These are phyloP conservation scores for Leccinum subrobustum DNA, from an alignment of 1,284 basidiomycete genomes.

Conservation along the genomic window DNA sequence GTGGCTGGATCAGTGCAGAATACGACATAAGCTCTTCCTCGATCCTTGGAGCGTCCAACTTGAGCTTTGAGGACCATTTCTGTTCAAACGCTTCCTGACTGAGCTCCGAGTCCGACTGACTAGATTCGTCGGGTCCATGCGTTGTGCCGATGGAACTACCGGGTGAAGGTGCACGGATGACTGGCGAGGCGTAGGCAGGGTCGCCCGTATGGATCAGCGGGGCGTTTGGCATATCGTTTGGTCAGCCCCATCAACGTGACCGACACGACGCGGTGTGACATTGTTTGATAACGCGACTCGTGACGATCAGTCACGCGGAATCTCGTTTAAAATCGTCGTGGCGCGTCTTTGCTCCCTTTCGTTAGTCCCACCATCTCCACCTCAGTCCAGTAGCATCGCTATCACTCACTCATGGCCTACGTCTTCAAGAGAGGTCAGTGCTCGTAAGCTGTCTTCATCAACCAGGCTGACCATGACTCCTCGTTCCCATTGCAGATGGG, in stretches of 20 bases:
- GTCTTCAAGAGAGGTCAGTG: conserved; percentile 75
- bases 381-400: conserved; percentile 5
- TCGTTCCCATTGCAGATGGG: conserved; percentile 51
- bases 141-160: conserved; percentile 69
- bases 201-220: conserved; percentile 34
- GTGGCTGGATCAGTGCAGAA: conserved; percentile 25
- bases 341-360: conserved; percentile 32
- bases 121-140: conserved; percentile 61
- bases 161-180: conserved; percentile 66
- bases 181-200: conserved; percentile 61
- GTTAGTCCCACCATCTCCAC: conserved; percentile 34
- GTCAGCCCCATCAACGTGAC: conserved; percentile 4
- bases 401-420: conserved; percentile 49
- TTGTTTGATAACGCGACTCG: conserved; percentile 29
- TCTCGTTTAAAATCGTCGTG: conserved; percentile 30
- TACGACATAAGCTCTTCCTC: conserved; percentile 31
- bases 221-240: conserved; percentile 27
- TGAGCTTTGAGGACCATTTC: conserved; percentile 48
- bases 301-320: conserved; percentile 32
- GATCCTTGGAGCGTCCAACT: conserved; percentile 30
- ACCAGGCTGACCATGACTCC: conserved; percentile 14
- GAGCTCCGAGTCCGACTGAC: conserved; percentile 53
- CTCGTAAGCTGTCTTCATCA: neutral
- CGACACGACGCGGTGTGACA: conserved; percentile 33
- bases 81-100: conserved; percentile 49